Base-by-base conservation (phyloP, 257 asterid species). In the Nicotiana tabacum region DNA sequence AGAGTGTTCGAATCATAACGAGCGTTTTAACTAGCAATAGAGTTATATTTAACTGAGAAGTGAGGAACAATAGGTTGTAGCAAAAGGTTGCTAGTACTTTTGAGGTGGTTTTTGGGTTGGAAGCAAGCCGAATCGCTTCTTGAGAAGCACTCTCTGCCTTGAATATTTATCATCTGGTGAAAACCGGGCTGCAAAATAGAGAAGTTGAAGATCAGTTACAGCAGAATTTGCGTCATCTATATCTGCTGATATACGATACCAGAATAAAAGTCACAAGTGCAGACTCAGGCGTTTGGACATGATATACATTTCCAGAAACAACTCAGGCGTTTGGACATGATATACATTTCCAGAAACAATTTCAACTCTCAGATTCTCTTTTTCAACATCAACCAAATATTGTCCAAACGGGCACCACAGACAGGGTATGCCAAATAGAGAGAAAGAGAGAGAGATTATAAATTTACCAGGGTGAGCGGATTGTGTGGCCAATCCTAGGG, bases 381-480 rank as follows among this genome's bases (percentile, higher is more conserved):
- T 39, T 39, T 9, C 46, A 39, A 39, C 46, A 0, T 39, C 46
- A 39, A 39, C 46, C 46, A 39, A 39, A 7, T 39, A 5, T 39
- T 39, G 46, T 7, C 46, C 68, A 62, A 5, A 62, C 0, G 24
- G 35, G 11, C 32, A 27, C 33, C 1, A 21, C 2, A 70, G 21
- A 21, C 21, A 21, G 21, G 21, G 21, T 21, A 21, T 21, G 21
- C 21, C 21, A 21, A 21, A 21, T 21, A 21, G 21, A 21, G 17
- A n/a, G 2, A 77, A 11, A 56, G 16, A n/a, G 2, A 77, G 18
- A 56, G 16, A 29, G 66, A 39, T 11, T 51, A 13, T 24, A 21
- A 21, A 10, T 37, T 82, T 90, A 94, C 98, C 98, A 13, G 96
- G 98, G 87, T 94, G 98, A 53, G 97, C 98, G 30, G 97, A 94